Evolutionary conservation across 2,329 filamentous ascomycete species (phyloP), one percentile per base, ranked within the genome.

Genomic region (Xylariomycetidae sp.): DNA sequence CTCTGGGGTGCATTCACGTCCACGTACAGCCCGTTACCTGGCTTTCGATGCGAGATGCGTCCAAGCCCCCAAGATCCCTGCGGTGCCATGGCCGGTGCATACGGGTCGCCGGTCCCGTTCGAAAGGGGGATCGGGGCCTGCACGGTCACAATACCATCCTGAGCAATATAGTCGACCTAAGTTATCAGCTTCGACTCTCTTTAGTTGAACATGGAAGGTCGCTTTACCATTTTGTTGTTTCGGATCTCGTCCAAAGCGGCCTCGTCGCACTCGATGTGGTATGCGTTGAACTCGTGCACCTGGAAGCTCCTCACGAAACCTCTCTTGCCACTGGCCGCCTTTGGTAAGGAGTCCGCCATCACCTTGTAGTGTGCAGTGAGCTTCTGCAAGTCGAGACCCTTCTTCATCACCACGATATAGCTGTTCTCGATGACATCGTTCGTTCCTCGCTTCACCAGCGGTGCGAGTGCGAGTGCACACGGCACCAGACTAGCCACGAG

Each of bases 321-420:
- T 28, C 38, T 40, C 7, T 34, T 42, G 5, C 26, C 39, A 3
- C 19, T 30, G 6, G 34, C 14, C n/a, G 26, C 23, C 17, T 30
- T 32, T 13, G 30, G 32, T 10, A 42, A 36, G 15, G 20, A 34
- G n/a, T 34, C 27, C 10, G 41, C 38, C 8, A 51, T 31, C 13
- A 41, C 34, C 12, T 29, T 33, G 13, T 46, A 49, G 26, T 49
- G 49, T 6, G 45, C 33, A 3, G 22, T 34, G 10, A 12, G 12
- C 6, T 25, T 25, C 24, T 29, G 20, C 8, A 32, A 9, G 6
- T 38, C 31, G 8, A 43, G 24, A 6, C 28, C 28, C 4, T 33
- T 35, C 30, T 50, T 49, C 41, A 53, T 40, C 24, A 49, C 44
- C 22, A 51, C 49, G 20, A 53, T 47, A 29, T 51, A 53, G 38